Evolutionary conservation across 495 filamentous ascomycete species (phyloP).

Genomic region (Ramalina peruviana): DNA sequence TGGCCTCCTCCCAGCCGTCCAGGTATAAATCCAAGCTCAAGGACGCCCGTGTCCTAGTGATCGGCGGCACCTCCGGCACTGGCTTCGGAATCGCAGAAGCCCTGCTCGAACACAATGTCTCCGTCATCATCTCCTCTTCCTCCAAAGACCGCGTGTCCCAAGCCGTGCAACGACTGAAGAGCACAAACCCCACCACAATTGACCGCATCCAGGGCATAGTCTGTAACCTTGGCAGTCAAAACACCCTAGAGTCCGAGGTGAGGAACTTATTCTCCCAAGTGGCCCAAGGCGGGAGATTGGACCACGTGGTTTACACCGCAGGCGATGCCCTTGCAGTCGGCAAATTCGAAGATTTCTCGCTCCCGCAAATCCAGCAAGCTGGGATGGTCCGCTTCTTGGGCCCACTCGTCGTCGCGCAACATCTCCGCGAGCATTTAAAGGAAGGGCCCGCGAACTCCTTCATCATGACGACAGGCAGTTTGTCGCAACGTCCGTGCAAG

Average conservation of each 20-base stretch:
- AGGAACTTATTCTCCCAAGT: constrained; percentile 29
- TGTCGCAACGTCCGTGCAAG: constrained; percentile 28
- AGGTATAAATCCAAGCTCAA: constrained; percentile 20
- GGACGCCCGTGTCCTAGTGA: constrained; percentile 30
- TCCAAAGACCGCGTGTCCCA: constrained; percentile 24
- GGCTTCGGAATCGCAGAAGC: constrained; percentile 41
- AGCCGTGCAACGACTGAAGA: constrained; percentile 25
- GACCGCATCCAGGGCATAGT: constrained; percentile 27
- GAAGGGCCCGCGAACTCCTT: constrained; percentile 28
- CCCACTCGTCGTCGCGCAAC: constrained; percentile 40
- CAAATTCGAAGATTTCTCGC: constrained; percentile 24
- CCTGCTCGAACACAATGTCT: constrained; percentile 32
- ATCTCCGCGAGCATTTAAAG: constrained; percentile 30
- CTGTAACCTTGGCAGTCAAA: constrained; percentile 34
- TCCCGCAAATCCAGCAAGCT: constrained; percentile 23
- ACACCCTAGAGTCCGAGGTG: constrained; percentile 31
- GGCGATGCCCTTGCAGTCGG: constrained; percentile 29
- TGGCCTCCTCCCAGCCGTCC: constrained; percentile 10
- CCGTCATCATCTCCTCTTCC: constrained; percentile 42
- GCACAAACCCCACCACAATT: constrained; percentile 23
- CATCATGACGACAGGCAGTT: constrained; percentile 38
- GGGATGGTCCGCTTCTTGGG: constrained; percentile 37
- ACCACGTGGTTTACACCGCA: constrained; percentile 53
- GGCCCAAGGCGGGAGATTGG: constrained; percentile 21
- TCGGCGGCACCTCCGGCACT: constrained; percentile 43